These are phyloP conservation scores for Colletotrichum sp. DNA, from an alignment of 2,329 filamentous ascomycete species.

Conservation along the genomic window DNA sequence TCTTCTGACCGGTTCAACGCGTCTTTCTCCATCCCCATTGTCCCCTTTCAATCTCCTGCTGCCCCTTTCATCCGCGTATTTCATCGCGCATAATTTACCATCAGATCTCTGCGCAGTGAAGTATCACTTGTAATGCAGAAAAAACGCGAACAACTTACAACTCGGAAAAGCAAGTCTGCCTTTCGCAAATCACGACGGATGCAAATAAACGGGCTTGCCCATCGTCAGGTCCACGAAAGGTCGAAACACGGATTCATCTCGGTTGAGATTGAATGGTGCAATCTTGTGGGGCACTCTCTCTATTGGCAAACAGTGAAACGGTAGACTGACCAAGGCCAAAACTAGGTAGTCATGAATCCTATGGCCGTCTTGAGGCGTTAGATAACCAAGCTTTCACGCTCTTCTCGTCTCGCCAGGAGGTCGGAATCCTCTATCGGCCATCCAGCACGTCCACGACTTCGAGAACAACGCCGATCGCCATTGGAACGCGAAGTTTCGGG, in stretches of 20 bases:
- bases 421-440: neutral
- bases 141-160: fast-evolving
- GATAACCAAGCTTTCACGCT: neutral
- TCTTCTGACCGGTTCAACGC: neutral
- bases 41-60: fast-evolving
- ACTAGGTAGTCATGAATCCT: neutral
- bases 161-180: neutral
- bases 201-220: neutral
- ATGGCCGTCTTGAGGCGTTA: neutral
- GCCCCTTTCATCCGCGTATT: fast-evolving
- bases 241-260: fast-evolving
- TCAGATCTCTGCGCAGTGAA: fast-evolving
- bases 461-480: neutral
- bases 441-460: neutral
- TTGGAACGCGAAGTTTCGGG: neutral
- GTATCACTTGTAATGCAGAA: neutral
- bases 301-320: neutral
- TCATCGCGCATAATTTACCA: fast-evolving
- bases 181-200: neutral
- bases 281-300: neutral
- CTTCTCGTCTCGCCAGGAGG: neutral
- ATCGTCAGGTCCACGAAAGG: fast-evolving
- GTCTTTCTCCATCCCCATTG: fast-evolving
- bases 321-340: neutral
- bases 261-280: neutral